Evolutionary conservation across 257 asterid genomes (phyloP).

Genomic region (Przewalskia tangutica): DNA sequence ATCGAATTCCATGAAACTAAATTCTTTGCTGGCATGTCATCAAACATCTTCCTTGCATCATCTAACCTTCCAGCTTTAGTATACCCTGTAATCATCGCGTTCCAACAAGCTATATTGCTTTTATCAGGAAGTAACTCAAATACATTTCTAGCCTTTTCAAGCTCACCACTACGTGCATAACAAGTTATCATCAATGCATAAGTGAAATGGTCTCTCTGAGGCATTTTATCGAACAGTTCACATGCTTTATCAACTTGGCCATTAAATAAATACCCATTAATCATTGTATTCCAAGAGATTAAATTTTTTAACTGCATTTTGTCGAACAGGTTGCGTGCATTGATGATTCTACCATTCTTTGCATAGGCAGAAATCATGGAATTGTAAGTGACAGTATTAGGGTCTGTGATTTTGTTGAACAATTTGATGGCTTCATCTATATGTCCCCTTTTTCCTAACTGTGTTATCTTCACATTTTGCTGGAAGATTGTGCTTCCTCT

Average conservation of each 20-base stretch:
- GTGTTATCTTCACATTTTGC: constrained; percentile 24
- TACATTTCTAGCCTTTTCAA: constrained; percentile 21
- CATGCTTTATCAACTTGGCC: constrained; percentile 19
- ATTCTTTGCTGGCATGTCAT: constrained; percentile 20
- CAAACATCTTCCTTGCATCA: constrained; percentile 25
- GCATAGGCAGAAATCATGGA: constrained; percentile 34
- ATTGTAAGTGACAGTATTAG: constrained; percentile 29
- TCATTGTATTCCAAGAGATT: constrained; percentile 30
- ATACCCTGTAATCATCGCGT: constrained; percentile 40
- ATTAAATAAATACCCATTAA: constrained; percentile 15
- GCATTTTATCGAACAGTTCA: constrained; percentile 31
- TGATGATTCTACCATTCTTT: constrained; percentile 19
- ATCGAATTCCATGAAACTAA: constrained; percentile 29
- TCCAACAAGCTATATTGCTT: constrained; percentile 32
- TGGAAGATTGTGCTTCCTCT: constrained; percentile 9
- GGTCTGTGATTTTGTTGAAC: constrained; percentile 19
- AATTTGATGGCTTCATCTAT: constrained; percentile 22
- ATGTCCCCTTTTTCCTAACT: constrained; percentile 20
- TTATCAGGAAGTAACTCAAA: constrained; percentile 27
- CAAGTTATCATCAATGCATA: constrained; percentile 39
- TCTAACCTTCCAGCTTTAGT: constrained; percentile 21
- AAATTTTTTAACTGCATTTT: constrained; percentile 15
- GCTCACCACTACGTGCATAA: constrained; percentile 18
- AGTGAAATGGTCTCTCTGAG: constrained; percentile 27
- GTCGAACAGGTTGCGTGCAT: constrained; percentile 23